A percentile compares a stretch with the other conserved stretches of the same genome.
Conservation (phyloP, 257 asterid genomes). For the Scutellaria minor region DNA sequence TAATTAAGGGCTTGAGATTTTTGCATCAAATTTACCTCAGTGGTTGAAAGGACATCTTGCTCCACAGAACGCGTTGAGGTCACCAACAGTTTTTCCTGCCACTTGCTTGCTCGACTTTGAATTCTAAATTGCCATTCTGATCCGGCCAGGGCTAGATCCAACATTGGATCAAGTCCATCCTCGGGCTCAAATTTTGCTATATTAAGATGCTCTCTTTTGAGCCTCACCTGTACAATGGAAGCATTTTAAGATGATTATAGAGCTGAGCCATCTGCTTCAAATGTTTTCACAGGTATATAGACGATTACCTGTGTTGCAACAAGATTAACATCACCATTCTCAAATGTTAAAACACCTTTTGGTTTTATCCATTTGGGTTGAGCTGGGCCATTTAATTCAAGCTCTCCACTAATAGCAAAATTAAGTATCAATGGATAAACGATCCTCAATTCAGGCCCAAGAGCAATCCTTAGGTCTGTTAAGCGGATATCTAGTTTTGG, state of each 20-base stretch:
- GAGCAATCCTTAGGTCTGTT: slow-evolving; percentile 74
- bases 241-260: slow-evolving; percentile 28
- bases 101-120: slow-evolving; percentile 96
- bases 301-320: slow-evolving; percentile 94
- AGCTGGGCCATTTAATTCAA: slow-evolving; percentile 92
- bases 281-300: slow-evolving; percentile 26
- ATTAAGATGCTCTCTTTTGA: slow-evolving; percentile 91
- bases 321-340: slow-evolving; percentile 96
- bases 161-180: slow-evolving; percentile 89
- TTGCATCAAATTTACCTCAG: slow-evolving; percentile 66
- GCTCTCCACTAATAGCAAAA: slow-evolving; percentile 97
- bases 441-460: slow-evolving; percentile 95
- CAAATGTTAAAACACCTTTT: slow-evolving; percentile 82
- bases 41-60: slow-evolving; percentile 89
- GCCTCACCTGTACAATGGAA: slow-evolving; percentile 72
- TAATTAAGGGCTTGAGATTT: neutral
- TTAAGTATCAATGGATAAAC: slow-evolving; percentile 94
- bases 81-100: slow-evolving; percentile 97
- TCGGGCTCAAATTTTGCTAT: slow-evolving; percentile 98
- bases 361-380: slow-evolving; percentile 95
- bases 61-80: slow-evolving; percentile 96
- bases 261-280: slow-evolving; percentile 22
- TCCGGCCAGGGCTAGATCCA: slow-evolving; percentile 93
- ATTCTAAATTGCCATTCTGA: slow-evolving; percentile 99
- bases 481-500: slow-evolving; percentile 88